Evolutionary conservation across 2,329 filamentous ascomycete species (phyloP).

Genomic region (Colletotrichum endophyticum): DNA sequence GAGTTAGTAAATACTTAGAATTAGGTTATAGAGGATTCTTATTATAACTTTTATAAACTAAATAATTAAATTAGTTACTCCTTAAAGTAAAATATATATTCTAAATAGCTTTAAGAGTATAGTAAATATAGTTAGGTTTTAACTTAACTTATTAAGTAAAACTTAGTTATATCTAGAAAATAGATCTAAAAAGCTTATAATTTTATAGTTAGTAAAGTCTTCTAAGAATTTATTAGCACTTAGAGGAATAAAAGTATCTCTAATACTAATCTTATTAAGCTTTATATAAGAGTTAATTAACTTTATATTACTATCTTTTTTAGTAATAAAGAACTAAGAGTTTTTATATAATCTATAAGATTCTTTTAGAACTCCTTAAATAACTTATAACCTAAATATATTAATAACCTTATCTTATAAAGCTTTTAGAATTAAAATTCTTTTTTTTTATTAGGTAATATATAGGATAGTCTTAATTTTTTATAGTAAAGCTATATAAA

Average conservation of each 20-base stretch:
- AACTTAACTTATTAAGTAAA: not conserved
- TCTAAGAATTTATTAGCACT: not conserved
- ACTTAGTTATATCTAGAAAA: not conserved
- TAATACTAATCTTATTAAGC: not conserved
- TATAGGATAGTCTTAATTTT: not conserved
- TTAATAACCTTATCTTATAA: not conserved
- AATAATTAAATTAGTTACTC: not conserved
- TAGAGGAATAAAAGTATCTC: not conserved
- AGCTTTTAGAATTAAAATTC: not conserved
- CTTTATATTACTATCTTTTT: not conserved
- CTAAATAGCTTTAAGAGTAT: not conserved
- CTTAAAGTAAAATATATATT: not conserved
- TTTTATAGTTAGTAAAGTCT: not conserved
- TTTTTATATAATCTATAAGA: not conserved
- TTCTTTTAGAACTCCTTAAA: not conserved
- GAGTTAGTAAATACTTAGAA: not conserved
- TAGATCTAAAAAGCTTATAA: not conserved
- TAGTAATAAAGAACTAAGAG: not conserved
- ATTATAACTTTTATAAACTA: not conserved
- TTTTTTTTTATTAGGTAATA: not conserved
- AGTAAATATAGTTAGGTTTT: not conserved
- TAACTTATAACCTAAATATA: not conserved
- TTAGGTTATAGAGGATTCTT: not conserved
- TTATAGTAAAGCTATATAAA: not conserved
- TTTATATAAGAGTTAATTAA: not conserved